These are phyloP conservation scores for Apocynum venetum DNA, from an alignment of 257 asterid genomes.

Conservation along the genomic window DNA sequence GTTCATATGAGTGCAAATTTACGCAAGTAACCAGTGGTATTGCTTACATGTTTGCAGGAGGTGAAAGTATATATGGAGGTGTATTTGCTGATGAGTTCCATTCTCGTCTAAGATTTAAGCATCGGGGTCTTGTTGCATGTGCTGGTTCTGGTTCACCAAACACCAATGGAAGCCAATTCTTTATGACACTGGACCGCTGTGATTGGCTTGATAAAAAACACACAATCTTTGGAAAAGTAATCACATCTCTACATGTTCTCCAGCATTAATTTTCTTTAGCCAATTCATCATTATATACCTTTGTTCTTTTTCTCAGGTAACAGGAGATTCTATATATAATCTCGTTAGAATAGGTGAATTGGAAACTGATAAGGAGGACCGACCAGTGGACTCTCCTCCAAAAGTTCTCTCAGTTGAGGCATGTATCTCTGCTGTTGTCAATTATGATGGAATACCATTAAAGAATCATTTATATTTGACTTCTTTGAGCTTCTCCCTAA, in stretches of 20 bases:
- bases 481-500: neutral
- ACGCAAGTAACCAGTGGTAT: conserved; percentile 12
- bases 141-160: conserved; percentile 86
- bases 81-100: conserved; percentile 83
- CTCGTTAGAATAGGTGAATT: conserved; percentile 73
- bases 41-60: conserved; percentile 48
- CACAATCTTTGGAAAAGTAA: conserved; percentile 93
- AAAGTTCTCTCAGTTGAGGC: conserved; percentile 90
- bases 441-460: conserved; percentile 2
- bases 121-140: conserved; percentile 95
- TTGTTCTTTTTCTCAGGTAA: conserved; percentile 47
- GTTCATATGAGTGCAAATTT: neutral
- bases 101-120: conserved; percentile 94
- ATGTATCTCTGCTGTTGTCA: conserved; percentile 22
- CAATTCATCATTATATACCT: conserved; percentile 19
- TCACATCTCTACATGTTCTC: conserved; percentile 10
- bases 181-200: conserved; percentile 75
- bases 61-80: conserved; percentile 95
- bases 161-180: conserved; percentile 94
- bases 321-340: conserved; percentile 88
- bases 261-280: neutral
- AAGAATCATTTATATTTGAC: neutral
- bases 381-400: conserved; percentile 85
- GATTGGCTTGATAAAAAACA: conserved; percentile 95
- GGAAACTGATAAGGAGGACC: conserved; percentile 77